Evolutionary conservation across 208 protist species (phyloP).

Genomic region (Borovskyia barvae): DNA sequence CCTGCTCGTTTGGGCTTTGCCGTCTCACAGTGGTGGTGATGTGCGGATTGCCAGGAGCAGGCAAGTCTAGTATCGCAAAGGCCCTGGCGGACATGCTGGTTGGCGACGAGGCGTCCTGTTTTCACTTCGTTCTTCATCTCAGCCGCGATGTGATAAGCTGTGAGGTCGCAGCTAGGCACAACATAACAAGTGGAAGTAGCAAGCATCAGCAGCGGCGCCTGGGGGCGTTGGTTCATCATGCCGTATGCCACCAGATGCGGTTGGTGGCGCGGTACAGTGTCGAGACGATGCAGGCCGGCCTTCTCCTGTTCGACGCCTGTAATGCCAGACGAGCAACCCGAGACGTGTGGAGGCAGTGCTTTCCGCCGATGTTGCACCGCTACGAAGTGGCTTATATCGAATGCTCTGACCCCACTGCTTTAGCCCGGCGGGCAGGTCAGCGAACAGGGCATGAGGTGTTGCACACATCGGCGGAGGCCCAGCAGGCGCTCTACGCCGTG

Average conservation of each 20-base stretch:
- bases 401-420: constrained; percentile 37
- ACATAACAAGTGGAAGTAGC: constrained; percentile 44
- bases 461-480: constrained; percentile 38
- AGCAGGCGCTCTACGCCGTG: constrained; percentile 71
- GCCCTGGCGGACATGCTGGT: constrained; percentile 13
- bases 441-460: constrained; percentile 49
- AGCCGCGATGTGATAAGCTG: constrained; percentile 52
- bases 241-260: constrained; percentile 13
- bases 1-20: constrained; percentile 6
- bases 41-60: constrained; percentile 66
- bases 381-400: constrained; percentile 48
- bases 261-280: constrained; percentile 20
- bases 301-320: constrained; percentile 83
- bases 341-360: constrained; percentile 31
- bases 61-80: constrained; percentile 59
- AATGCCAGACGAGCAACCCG: constrained; percentile 51
- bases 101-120: constrained; percentile 9
- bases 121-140: constrained; percentile 49
- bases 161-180: constrained; percentile 26
- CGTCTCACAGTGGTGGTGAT: constrained; percentile 59
- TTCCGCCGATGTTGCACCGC: constrained; percentile 9
- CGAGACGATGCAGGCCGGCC: constrained; percentile 8
- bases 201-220: constrained; percentile 71
- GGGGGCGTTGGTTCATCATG: constrained; percentile 41
- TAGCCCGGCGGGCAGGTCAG: constrained; percentile 30